Conservation (phyloP, 768 basidiomycete genomes). For the Russula olivacea region DNA sequence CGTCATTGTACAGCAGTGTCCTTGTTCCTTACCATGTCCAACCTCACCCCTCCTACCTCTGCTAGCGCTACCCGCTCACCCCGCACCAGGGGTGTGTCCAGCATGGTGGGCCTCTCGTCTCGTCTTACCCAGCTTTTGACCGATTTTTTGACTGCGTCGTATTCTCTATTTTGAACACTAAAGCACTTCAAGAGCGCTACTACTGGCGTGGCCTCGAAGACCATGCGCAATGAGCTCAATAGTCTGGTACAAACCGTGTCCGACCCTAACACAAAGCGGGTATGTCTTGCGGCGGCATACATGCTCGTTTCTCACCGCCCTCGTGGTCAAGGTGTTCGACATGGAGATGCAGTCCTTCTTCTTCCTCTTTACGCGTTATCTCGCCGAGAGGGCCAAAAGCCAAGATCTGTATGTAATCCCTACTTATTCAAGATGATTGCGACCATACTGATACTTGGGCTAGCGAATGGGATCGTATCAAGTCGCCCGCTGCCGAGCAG, state of each 20-base stretch:
- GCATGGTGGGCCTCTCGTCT: constrained; percentile 19
- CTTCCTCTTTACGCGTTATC: constrained; percentile 87
- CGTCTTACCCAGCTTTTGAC: neutral
- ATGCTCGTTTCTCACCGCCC: constrained; percentile 16
- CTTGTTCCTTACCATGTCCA: constrained; percentile 18
- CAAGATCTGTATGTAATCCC: constrained; percentile 66
- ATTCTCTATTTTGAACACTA: neutral
- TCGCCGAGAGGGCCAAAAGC: constrained; percentile 81
- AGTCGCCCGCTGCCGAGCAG: constrained; percentile 79
- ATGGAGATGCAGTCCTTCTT: constrained; percentile 93
- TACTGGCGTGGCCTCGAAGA: constrained; percentile 49
- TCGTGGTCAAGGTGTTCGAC: constrained; percentile 59
- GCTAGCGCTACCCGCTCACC: constrained; percentile 7
- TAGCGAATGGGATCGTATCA: constrained; percentile 47
- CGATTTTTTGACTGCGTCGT: neutral
- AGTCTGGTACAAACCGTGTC: constrained; percentile 56
- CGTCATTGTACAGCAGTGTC: no score
- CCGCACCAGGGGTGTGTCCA: constrained; percentile 25
- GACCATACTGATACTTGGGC: neutral
- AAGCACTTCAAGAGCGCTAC: constrained; percentile 34
- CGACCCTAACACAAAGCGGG: constrained; percentile 55
- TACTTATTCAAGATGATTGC: constrained; percentile 1
- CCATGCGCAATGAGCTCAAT: constrained; percentile 64
- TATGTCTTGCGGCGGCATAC: constrained; percentile 25
- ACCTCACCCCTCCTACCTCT: constrained; percentile 1